Evolutionary conservation across 1,139 yeast genomes (phyloP).

Genomic region (Yamadazyma triangularis): DNA sequence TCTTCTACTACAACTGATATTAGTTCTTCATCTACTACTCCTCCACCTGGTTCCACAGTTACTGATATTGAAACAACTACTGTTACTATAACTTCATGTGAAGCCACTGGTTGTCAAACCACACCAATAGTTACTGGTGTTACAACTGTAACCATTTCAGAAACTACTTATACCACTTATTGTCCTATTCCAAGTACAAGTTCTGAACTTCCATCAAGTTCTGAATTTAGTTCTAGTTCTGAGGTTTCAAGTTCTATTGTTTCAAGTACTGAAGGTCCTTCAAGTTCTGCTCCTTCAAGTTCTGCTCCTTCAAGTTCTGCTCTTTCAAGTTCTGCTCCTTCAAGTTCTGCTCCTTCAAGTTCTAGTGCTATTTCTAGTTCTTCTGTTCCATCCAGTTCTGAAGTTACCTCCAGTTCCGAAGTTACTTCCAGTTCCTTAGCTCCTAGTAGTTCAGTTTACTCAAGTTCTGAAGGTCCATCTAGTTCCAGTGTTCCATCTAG

Average conservation of each 20-base stretch:
- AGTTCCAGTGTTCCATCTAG: too few relatives aligned
- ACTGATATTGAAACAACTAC: not conserved
- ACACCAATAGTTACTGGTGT: not conserved
- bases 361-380: slow-evolving; percentile 2
- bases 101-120: not conserved
- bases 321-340: too few relatives aligned
- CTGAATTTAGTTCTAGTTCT: slow-evolving; percentile 4
- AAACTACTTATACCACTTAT: not conserved
- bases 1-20: not conserved
- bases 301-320: too few relatives aligned
- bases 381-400: slow-evolving; percentile 1
- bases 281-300: too few relatives aligned
- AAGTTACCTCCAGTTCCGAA: not conserved
- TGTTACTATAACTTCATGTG: not conserved
- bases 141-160: not conserved
- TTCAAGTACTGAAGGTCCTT: slow-evolving; percentile 1
- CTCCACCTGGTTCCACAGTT: not conserved
- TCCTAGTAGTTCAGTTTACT: not conserved
- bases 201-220: slow-evolving; percentile 5
- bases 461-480: not conserved
- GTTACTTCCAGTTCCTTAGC: slow-evolving; percentile 1
- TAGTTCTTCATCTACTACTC: slow-evolving; percentile 1
- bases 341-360: not conserved
- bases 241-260: too few relatives aligned
- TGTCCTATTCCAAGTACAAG: slow-evolving; percentile 3